Base-by-base conservation (phyloP, 805 yeast genomes). In the Vanderwaltozyma tropicalis region DNA sequence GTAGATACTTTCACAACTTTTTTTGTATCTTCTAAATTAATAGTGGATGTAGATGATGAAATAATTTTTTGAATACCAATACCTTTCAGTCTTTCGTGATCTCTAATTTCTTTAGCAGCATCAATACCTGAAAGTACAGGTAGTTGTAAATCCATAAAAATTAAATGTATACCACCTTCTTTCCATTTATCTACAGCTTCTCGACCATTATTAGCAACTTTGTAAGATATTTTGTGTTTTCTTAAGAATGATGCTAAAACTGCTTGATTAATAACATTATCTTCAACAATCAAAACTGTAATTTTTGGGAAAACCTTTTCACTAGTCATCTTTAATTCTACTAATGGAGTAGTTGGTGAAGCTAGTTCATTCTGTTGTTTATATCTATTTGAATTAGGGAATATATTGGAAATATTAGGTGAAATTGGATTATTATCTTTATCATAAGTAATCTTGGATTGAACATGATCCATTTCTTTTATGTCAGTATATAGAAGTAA, bases 51-150 rank as follows among this genome's bases (percentile, higher is more conserved):
- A 24, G 33, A 14, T 2, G 40, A 28, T 7, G 34, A 15, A 18
- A 24, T 18, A 43, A 37, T 28, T 24, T 48, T 48, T 32, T 42
- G 43, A 19, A 42, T 41, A 10, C 96, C 96, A 44, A 88, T 84
- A 25, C 79, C 71, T 54, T 87, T 86, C 26, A 80, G 61, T 47
- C 76, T 75, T 55, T 92, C 99, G 32, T 87, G 64, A 34, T 88
- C 68, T 38, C 99, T 68, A 29, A 92, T 92, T 50, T 86, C 95
- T 52, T 82, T 80, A 2, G 97, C 83, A 3, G 95, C 97, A 44
- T 89, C 96, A 26, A 92, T 74, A 25, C 99, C 99, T 1, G 96
- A 84, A 69, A 89, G 78, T 2, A 87, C 94, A 0, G 99, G 99
- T 39, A 92, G 67, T 62, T 92, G 97, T 51, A 92, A 83, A 66